Evolutionary conservation across 2,329 filamentous ascomycete species (phyloP), one percentile per base, ranked within the genome.

Genomic region (Pleochaeta shiraiana): DNA sequence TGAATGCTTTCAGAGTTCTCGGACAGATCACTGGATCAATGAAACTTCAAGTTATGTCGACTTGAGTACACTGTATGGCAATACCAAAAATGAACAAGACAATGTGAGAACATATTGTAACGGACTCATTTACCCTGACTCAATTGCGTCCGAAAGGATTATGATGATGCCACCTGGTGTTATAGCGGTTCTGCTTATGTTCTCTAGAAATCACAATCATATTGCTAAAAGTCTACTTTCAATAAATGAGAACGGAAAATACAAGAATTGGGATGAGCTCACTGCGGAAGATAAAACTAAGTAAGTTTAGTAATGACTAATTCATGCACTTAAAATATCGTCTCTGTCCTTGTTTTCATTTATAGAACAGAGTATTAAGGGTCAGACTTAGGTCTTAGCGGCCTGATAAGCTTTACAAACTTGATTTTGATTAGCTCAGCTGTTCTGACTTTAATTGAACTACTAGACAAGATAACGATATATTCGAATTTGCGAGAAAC

Each of bases 81-180:
- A 77, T 66, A 77, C 74, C 0, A 73, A 70, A 37, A 70, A 73
- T 21, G 75, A 77, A 65, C 76, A 78, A 68, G 69, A 71, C 63
- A 69, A 73, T 16, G 75, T 78, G 7, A 72, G 76, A 62, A 78
- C 75, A n/a, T 75, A 75, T 64, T 67, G 74, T 63, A 74, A 77
- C 66, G 76, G 76, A 39, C 69, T 66, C 6, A 75, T 78, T n/a
- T 74, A 70, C 50, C 75, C 75, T 6, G 76, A 78, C 68, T 75
- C 74, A 0, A 72, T 78, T 65, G 75, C 76, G 12, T 75, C 73
- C 1, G 75, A 77, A 61, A 71, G 76, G 59, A 77, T 78, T 65
- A 76, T 77, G 75, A 73, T 77, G 70, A 77, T 78, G 76, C 76
- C 76, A 12, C 76, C 76, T 2, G 76, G 76, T 30, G 76, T 77